These are phyloP conservation scores for Imleria badia DNA, from an alignment of 768 basidiomycete genomes.

Conservation along the genomic window DNA sequence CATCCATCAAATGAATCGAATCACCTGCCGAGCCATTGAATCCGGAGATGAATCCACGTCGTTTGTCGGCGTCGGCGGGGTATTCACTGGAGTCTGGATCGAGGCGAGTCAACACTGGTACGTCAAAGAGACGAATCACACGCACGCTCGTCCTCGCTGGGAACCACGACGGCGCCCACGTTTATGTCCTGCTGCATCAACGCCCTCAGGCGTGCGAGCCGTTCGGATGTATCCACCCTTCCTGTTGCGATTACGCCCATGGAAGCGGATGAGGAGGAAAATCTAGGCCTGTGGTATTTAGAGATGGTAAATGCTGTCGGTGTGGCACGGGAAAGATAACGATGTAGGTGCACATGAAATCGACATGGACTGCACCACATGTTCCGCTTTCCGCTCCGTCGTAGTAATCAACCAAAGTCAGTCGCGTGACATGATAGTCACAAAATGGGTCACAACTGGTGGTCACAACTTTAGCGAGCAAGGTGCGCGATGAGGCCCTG, in stretches of 20 bases:
- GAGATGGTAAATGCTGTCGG: background rate
- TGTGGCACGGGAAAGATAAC: conserved; percentile 22
- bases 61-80: conserved; percentile 76
- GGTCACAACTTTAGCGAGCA: too few species aligned
- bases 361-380: conserved; percentile 28
- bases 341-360: conserved; percentile 17
- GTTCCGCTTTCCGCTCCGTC: conserved; percentile 25
- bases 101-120: background rate
- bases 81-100: conserved; percentile 86
- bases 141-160: conserved; percentile 92
- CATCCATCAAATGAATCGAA: conserved; percentile 8
- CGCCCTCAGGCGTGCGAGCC: conserved; percentile 62
- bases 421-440: conserved; percentile 8
- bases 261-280: conserved; percentile 14
- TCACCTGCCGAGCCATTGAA: conserved; percentile 93
- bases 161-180: conserved; percentile 77
- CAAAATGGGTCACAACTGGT: background rate
- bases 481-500: too few species aligned
- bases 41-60: conserved; percentile 87
- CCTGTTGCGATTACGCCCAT: conserved; percentile 40
- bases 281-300: conserved; percentile 3
- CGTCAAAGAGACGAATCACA: conserved; percentile 8
- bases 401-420: background rate
- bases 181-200: conserved; percentile 61
- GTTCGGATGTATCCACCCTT: conserved; percentile 60